Evolutionary conservation across 208 protist species (phyloP).

Genomic region (Zelonia costaricensis): DNA sequence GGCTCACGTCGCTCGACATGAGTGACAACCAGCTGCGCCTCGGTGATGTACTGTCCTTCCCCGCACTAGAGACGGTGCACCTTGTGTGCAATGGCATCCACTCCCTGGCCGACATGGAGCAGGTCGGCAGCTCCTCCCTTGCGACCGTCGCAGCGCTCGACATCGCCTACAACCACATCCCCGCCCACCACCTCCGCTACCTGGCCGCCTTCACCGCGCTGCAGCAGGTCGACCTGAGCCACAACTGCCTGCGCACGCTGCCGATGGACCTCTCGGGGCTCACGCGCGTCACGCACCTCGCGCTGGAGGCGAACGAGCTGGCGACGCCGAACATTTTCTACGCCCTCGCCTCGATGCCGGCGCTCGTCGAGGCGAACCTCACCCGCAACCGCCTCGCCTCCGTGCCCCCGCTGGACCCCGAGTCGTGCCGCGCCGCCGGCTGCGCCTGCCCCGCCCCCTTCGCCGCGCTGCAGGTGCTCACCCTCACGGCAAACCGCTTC

Average conservation of each 20-base stretch:
- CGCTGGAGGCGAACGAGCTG: conserved; percentile 80
- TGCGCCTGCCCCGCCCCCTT: conserved; percentile 55
- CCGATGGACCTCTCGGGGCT: conserved; percentile 74
- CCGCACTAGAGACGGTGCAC: conserved; percentile 70
- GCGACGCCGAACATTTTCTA: conserved; percentile 50
- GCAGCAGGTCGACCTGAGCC: conserved; percentile 81
- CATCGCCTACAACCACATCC: conserved; percentile 85
- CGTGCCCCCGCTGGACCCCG: conserved; percentile 49
- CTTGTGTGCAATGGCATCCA: conserved; percentile 77
- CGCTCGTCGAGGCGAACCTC: conserved; percentile 82
- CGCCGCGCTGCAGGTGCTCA: conserved; percentile 70
- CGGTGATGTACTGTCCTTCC: conserved; percentile 61
- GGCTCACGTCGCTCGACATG: conserved; percentile 74
- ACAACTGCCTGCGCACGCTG: conserved; percentile 69
- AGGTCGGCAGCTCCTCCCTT: conserved; percentile 21
- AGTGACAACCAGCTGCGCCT: conserved; percentile 79
- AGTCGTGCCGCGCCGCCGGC: conserved; percentile 4
- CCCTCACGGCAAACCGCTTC: conserved; percentile 67
- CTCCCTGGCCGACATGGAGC: conserved; percentile 43
- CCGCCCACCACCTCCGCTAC: conserved; percentile 47
- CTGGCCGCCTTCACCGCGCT: conserved; percentile 69
- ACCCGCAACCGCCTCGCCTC: conserved; percentile 69
- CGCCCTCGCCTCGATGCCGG: conserved; percentile 80
- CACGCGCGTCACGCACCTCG: conserved; percentile 79
- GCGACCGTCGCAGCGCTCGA: conserved; percentile 63